phyloP scores from a whole-genome alignment of 495 filamentous ascomycete genomes.

The Ascodesmis nigricans region DNA sequence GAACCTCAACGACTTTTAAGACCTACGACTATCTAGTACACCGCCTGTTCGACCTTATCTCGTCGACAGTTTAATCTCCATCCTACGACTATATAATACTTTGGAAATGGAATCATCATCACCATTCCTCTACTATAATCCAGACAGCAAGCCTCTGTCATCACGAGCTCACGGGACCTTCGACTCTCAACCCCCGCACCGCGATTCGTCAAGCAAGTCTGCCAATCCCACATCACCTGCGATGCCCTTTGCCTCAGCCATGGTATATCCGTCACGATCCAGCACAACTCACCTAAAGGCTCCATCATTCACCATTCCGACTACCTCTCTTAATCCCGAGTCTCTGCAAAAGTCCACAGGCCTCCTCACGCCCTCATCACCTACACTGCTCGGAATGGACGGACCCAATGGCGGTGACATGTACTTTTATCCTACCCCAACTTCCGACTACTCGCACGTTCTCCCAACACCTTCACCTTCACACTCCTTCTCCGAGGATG shows the following conservation, averaged over 20 bases:
- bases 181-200: constrained; percentile 42
- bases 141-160: constrained; percentile 45
- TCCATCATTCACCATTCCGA: constrained; percentile 33
- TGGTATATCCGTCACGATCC: constrained; percentile 49
- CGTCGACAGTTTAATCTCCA: constrained; percentile 2
- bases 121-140: constrained; percentile 80
- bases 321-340: constrained; percentile 40
- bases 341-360: constrained; percentile 58
- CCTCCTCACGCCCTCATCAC: constrained; percentile 45
- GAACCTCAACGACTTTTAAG: constrained; percentile 5
- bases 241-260: constrained; percentile 34
- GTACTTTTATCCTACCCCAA: constrained; percentile 66
- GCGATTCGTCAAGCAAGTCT: constrained; percentile 27
- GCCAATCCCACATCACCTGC: constrained; percentile 22
- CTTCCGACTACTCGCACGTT: constrained; percentile 64
- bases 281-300: constrained; percentile 33
- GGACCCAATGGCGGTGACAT: constrained; percentile 38
- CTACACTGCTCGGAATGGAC: constrained; percentile 59
- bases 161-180: constrained; percentile 58
- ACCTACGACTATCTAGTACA: constrained; percentile 6
- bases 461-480: constrained; percentile 62
- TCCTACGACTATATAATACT: constrained; percentile 14
- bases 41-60: not conserved
- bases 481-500: constrained; percentile 54
- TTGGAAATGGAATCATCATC: constrained; percentile 45